Evolutionary conservation across 2,329 filamentous ascomycete genomes (phyloP).

Genomic region (Ceratocystis variospora): DNA sequence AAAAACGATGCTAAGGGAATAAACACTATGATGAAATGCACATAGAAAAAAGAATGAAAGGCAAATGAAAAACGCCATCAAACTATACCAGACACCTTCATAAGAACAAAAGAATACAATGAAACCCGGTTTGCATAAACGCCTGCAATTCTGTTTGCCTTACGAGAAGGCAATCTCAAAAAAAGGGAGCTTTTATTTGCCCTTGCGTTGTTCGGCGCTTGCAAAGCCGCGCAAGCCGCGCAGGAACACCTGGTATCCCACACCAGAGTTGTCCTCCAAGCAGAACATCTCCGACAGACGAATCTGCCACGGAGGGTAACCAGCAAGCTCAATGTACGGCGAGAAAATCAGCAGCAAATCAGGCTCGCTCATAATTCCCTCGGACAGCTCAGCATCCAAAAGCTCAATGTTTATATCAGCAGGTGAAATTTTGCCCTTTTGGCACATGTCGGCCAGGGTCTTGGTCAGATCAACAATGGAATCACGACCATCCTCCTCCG

Average conservation of each 20-base stretch:
- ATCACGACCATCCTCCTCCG: conserved; percentile 75
- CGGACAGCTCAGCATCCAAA: conserved; percentile 74
- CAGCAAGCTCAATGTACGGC: conserved; percentile 67
- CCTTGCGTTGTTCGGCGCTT: conserved; percentile 77
- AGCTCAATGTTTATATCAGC: conserved; percentile 74
- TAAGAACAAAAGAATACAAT: background rate
- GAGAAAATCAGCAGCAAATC: conserved; percentile 81
- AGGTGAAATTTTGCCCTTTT: conserved; percentile 67
- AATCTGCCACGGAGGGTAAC: conserved; percentile 95
- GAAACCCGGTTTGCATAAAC: background rate
- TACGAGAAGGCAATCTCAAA: background rate
- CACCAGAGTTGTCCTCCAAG: conserved; percentile 60
- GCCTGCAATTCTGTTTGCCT: background rate
- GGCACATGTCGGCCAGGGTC: conserved; percentile 88
- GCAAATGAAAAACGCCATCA: conserved; percentile 7
- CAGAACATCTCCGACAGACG: conserved; percentile 87
- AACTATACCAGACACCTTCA: conserved; percentile 11
- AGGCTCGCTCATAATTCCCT: conserved; percentile 72
- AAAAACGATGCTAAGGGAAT: conserved; percentile 8
- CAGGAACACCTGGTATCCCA: conserved; percentile 90
- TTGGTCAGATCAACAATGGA: conserved; percentile 92
- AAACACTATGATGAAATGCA: conserved; percentile 5
- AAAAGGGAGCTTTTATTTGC: conserved; percentile 35
- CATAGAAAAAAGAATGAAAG: background rate
- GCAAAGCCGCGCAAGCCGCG: conserved; percentile 72